These are phyloP conservation scores for Fusarium sp. DNA, from an alignment of 2,329 filamentous ascomycete species.

Conservation along the genomic window DNA sequence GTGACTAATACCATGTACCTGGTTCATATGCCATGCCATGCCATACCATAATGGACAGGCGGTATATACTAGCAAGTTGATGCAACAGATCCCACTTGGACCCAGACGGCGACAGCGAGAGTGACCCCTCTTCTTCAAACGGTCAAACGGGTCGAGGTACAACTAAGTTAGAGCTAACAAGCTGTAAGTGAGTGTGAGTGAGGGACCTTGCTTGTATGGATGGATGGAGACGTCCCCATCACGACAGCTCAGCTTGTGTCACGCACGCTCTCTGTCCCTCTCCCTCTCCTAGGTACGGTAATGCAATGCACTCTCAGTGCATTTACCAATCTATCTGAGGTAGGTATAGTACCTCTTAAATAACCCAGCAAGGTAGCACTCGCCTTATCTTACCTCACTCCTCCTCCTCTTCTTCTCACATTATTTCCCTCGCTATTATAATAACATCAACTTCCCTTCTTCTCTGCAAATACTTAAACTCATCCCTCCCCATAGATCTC, in stretches of 20 bases:
- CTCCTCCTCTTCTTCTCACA: not conserved
- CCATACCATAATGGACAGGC: not conserved
- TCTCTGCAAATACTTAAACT: constrained; percentile 11
- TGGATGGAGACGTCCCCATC: not conserved
- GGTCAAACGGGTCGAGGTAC: not conserved
- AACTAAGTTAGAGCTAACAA: not conserved
- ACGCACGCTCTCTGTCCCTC: not conserved
- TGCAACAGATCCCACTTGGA: not conserved
- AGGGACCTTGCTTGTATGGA: not conserved
- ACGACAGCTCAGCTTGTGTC: constrained; percentile 8
- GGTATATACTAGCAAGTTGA: not conserved
- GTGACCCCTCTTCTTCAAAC: not conserved
- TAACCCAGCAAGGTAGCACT: constrained; percentile 14
- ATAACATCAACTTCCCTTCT: not conserved
- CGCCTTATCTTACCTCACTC: constrained; percentile 17
- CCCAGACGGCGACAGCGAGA: not conserved
- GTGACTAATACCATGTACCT: not conserved
- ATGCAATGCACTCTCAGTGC: not conserved
- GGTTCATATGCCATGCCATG: not conserved
- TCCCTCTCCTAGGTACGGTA: not conserved
- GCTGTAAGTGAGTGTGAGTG: not conserved
- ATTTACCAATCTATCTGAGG: not conserved
- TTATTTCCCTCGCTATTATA: constrained; percentile 1
- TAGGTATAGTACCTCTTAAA: constrained; percentile 1
- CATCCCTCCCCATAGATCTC: not conserved